A percentile compares a stretch with the other conserved stretches of the same genome.
Evolutionary conservation across 2,329 filamentous ascomycete species (phyloP).

Genomic region (Aspergillus felis): DNA sequence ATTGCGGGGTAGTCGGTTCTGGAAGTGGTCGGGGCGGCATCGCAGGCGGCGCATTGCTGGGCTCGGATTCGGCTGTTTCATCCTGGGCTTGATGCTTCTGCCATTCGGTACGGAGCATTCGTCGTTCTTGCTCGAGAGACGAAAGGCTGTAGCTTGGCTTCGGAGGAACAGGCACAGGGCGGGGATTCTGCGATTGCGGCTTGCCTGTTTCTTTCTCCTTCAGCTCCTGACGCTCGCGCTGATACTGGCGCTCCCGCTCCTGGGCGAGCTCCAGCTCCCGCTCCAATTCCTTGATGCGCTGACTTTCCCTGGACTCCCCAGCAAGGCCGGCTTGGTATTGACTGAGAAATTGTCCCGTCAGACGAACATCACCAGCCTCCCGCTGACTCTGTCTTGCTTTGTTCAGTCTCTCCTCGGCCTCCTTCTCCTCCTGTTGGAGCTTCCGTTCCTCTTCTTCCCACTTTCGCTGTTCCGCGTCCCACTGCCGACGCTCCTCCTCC

Average conservation of each 20-base stretch:
- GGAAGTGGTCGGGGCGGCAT: constrained; percentile 30
- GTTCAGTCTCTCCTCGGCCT: constrained; percentile 63
- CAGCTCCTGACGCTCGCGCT: constrained; percentile 56
- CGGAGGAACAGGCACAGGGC: constrained; percentile 27
- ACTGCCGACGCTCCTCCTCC: constrained; percentile 12
- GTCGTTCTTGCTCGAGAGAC: constrained; percentile 59
- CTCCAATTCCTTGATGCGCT: constrained; percentile 76
- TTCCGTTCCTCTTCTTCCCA: constrained; percentile 76
- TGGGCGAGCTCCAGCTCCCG: constrained; percentile 64
- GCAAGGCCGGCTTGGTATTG: constrained; percentile 75
- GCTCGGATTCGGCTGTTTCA: constrained; percentile 2
- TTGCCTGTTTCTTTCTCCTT: constrained; percentile 21
- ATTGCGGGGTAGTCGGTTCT: constrained; percentile 10
- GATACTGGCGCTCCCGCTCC: constrained; percentile 62
- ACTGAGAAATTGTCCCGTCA: constrained; percentile 80
- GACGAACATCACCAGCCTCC: constrained; percentile 59
- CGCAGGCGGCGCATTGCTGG: constrained; percentile 14
- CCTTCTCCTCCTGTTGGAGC: constrained; percentile 67
- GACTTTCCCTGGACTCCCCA: constrained; percentile 54
- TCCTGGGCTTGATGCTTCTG: constrained; percentile 37
- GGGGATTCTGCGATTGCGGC: constrained; percentile 27
- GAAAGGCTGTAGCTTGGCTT: constrained; percentile 52
- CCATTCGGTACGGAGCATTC: constrained; percentile 57
- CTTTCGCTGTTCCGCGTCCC: constrained; percentile 55
- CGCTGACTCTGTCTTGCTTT: constrained; percentile 63